Evolutionary conservation across 352 stramenopile species (phyloP).

Genomic region (Phytophthora brassicae): DNA sequence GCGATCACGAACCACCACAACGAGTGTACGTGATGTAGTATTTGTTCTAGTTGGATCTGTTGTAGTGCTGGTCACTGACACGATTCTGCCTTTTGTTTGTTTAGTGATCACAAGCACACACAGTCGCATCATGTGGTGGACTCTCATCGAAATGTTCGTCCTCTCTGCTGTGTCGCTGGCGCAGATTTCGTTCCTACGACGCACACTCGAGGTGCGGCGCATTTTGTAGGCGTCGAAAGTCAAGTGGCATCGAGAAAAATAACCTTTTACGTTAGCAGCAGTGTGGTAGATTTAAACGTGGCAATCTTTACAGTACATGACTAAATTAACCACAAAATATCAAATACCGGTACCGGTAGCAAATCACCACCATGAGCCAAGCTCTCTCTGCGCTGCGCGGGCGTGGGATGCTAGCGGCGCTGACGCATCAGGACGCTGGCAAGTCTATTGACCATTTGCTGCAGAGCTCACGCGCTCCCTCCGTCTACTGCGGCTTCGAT

Average conservation of each 20-base stretch:
- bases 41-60: neutral
- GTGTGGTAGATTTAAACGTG: no score
- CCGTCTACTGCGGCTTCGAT: slow-evolving; percentile 91
- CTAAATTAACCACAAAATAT: no score
- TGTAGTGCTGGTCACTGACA: slow-evolving; percentile 1
- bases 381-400: slow-evolving; percentile 59
- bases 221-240: slow-evolving; percentile 52
- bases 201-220: slow-evolving; percentile 83
- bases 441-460: slow-evolving; percentile 56
- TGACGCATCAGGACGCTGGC: slow-evolving; percentile 69
- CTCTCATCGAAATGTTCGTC: slow-evolving; percentile 73
- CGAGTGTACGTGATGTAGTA: slow-evolving; percentile 45
- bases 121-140: slow-evolving; percentile 83
- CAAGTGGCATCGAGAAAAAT: no score
- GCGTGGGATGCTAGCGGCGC: slow-evolving; percentile 73
- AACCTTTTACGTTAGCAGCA: no score
- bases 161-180: slow-evolving; percentile 69
- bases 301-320: no score
- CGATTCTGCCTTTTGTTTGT: slow-evolving; percentile 1
- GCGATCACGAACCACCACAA: slow-evolving; percentile 81
- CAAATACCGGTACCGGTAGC: no score
- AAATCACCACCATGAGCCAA: slow-evolving; percentile 59
- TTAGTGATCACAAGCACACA: slow-evolving; percentile 85
- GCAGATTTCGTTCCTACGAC: slow-evolving; percentile 83
- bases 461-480: slow-evolving; percentile 23